phyloP scores from a whole-genome alignment of 2,329 filamentous ascomycete species.

The Verruconis gallopava region DNA sequence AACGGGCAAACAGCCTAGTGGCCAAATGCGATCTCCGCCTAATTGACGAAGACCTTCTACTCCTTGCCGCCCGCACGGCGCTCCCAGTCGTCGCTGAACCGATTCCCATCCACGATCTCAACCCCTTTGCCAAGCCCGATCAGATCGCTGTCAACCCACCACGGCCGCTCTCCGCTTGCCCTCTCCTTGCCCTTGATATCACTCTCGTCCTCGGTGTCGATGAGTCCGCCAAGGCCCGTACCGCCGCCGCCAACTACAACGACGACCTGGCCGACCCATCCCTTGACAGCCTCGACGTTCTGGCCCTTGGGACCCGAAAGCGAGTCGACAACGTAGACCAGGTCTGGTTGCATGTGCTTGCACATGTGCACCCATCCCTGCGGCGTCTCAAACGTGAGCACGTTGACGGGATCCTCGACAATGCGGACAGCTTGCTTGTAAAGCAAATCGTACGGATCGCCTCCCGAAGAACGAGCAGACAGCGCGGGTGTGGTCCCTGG shows the following conservation, averaged over 20 bases:
- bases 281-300: constrained; percentile 52
- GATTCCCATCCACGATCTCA: constrained; percentile 70
- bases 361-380: constrained; percentile 77
- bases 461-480: constrained; percentile 26
- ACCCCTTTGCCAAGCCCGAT: constrained; percentile 80
- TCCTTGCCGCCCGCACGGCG: constrained; percentile 56
- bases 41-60: no score
- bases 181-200: constrained; percentile 39
- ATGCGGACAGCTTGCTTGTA: constrained; percentile 67
- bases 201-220: constrained; percentile 52
- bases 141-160: constrained; percentile 70
- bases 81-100: constrained; percentile 77
- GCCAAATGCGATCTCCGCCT: no score
- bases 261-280: constrained; percentile 49
- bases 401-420: constrained; percentile 74
- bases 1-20: no score
- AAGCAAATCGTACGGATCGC: constrained; percentile 60
- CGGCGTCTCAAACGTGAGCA: constrained; percentile 77
- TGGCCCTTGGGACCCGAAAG: constrained; percentile 64
- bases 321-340: constrained; percentile 80
- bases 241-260: constrained; percentile 42
- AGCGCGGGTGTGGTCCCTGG: constrained; percentile 23
- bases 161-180: constrained; percentile 39
- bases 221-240: constrained; percentile 38
- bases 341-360: constrained; percentile 69